Evolutionary conservation across 495 filamentous ascomycete genomes (phyloP).

Genomic region (Neurospora sp.): DNA sequence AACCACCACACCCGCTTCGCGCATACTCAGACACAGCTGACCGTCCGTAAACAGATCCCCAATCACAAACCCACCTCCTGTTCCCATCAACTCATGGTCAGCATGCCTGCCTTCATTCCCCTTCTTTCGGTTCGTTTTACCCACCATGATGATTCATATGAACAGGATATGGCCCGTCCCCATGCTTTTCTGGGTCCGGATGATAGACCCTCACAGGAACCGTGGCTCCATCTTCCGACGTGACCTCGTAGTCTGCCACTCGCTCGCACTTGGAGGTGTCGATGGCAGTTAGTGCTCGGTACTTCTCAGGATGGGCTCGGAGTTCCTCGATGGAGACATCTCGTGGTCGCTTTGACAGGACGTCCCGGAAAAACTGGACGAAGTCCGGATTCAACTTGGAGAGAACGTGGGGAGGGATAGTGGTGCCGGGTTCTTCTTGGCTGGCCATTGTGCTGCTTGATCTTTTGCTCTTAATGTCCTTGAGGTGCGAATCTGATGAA

Average conservation of each 20-base stretch:
- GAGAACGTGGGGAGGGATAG: constrained; percentile 9
- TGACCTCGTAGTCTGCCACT: constrained; percentile 26
- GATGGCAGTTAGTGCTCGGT: constrained; percentile 25
- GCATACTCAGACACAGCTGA: constrained; percentile 34
- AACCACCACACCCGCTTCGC: constrained; percentile 30
- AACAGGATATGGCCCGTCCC: constrained; percentile 34
- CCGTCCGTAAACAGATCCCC: constrained; percentile 37
- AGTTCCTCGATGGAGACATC: constrained; percentile 34
- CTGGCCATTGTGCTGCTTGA: not conserved
- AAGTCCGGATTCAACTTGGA: constrained; percentile 18
- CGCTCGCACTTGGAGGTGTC: constrained; percentile 23
- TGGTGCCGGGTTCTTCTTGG: not conserved
- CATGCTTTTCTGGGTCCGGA: constrained; percentile 24
- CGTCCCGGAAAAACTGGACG: constrained; percentile 8
- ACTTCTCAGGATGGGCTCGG: constrained; percentile 27
- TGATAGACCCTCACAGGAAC: constrained; percentile 36
- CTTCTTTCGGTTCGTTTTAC: not conserved
- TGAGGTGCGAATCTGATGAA: not conserved
- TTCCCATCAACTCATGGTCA: not conserved
- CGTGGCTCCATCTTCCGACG: constrained; percentile 30
- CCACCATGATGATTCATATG: constrained; percentile 41
- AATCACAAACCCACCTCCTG: constrained; percentile 34
- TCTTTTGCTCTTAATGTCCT: not conserved
- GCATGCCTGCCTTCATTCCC: not conserved
- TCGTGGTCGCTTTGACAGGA: constrained; percentile 15